Evolutionary conservation across 805 yeast genomes (phyloP).

Genomic region (Millerozyma miso): DNA sequence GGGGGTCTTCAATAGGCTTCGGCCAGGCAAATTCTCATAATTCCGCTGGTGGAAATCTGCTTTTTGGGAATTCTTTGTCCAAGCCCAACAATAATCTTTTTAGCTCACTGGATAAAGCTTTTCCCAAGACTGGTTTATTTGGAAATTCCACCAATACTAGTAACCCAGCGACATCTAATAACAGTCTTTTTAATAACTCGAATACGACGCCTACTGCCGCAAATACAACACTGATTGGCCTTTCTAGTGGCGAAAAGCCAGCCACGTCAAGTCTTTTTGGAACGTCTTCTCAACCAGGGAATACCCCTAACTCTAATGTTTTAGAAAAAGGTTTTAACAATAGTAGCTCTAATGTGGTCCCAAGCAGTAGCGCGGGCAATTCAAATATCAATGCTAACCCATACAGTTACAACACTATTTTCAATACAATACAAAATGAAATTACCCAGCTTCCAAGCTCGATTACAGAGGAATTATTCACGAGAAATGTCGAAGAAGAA

Average conservation of each 20-base stretch:
- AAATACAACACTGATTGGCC: constrained; percentile 2
- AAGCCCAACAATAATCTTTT: constrained; percentile 1
- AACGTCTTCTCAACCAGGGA: background rate
- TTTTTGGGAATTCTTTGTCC: constrained; percentile 14
- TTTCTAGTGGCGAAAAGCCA: background rate
- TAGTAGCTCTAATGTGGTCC: background rate
- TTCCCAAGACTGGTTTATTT: constrained; percentile 16
- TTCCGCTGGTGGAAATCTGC: constrained; percentile 8
- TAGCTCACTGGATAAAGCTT: constrained; percentile 15
- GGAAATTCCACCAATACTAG: constrained; percentile 13
- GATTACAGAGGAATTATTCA: constrained; percentile 25
- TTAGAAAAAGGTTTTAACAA: constrained; percentile 1
- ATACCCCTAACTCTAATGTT: background rate
- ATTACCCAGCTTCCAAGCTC: constrained; percentile 28
- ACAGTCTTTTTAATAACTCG: constrained; percentile 8
- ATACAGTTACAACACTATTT: constrained; percentile 24
- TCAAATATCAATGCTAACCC: constrained; percentile 17
- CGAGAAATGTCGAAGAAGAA: constrained; percentile 9
- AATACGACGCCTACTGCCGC: background rate
- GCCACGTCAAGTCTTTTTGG: background rate
- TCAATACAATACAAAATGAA: constrained; percentile 17
- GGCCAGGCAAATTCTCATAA: constrained; percentile 12
- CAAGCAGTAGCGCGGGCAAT: background rate
- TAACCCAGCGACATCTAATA: constrained; percentile 4
- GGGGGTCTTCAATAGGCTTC: constrained; percentile 20